Evolutionary conservation across 768 basidiomycete genomes (phyloP), one percentile per base, ranked within the genome.

Genomic region (Sporobolomyces phaffii): DNA sequence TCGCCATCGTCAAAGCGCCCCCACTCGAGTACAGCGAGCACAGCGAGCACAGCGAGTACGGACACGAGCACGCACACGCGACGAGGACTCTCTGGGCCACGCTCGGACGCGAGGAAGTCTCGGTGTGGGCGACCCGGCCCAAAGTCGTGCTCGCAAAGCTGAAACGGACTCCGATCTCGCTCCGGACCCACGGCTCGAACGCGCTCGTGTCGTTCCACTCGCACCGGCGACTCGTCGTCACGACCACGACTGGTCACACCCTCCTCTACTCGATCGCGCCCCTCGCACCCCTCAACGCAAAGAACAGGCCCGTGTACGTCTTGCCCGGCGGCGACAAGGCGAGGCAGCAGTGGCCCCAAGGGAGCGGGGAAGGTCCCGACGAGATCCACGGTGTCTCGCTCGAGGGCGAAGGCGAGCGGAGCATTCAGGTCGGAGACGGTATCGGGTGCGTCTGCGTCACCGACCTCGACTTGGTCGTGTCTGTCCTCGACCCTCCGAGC

Each of bases 111-210:
- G 70, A 71, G n/a, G 70, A 71, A 44, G 41, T 71, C 18, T 61
- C 48, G 49, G 54, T 71, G 0, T 71, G 70, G 70, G 34, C 48
- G n/a, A 58, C 47, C 9, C n/a, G 70, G 69, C 70, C 70, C 8
- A 71, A 71, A 24, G 70, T 67, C 33, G 70, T 71, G 13, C 60
- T 72, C 34, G 70, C 70, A n/a, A 72, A 72, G 52, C 50, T 72
- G 5, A 57, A 57, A 24, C 62, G 70, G 1, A 56, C 66, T 3
- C 60, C 66, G 18, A 14, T 62, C 53, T 72, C 70, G 17, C 56
- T 72, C 11, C 50, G 70, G 24, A 68, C 65, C 0, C 65, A 72
- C 48, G 70, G 70, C 36, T 41, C 54, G 15, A 72, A 72, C 47
- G 43, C 60, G 4, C 13, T 29, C 18, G 24, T 68, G 10, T 14